Percentiles rank a stretch among this genome's conserved stretches.
Evolutionary conservation across 129 eudicot species (phyloP).

Genomic region (Lactuca sativa): DNA sequence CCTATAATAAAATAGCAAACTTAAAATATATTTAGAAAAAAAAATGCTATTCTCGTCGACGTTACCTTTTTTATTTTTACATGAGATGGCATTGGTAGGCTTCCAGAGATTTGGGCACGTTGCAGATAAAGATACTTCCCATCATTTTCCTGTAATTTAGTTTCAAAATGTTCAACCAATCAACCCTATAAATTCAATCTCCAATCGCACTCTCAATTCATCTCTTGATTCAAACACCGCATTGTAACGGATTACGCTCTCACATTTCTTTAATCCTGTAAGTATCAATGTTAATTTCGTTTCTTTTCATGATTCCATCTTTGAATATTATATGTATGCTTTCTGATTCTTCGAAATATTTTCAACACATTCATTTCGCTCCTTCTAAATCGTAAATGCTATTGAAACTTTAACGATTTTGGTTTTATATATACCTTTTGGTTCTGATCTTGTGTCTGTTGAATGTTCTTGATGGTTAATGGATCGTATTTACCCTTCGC

Average conservation of each 20-base stretch:
- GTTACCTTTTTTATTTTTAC: too few relatives aligned
- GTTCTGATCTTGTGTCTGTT: neutral
- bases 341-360: neutral
- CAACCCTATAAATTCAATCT: constrained; percentile 10
- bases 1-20: neutral
- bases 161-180: neutral
- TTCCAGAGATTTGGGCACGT: neutral
- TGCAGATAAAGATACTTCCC: neutral
- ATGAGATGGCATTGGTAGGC: neutral
- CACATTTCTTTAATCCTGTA: constrained; percentile 3
- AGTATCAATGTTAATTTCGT: neutral
- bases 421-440: neutral
- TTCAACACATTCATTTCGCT: neutral
- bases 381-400: neutral
- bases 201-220: neutral
- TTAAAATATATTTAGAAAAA: too few relatives aligned
- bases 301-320: neutral
- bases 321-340: neutral
- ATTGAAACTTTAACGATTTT: neutral
- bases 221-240: neutral
- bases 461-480: neutral
- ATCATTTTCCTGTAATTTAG: neutral
- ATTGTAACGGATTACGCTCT: neutral
- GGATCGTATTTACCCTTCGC: neutral
- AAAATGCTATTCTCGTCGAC: too few relatives aligned